Conservation (phyloP, 2,329 filamentous ascomycete species). For the Trichoderma citrinoviride region DNA sequence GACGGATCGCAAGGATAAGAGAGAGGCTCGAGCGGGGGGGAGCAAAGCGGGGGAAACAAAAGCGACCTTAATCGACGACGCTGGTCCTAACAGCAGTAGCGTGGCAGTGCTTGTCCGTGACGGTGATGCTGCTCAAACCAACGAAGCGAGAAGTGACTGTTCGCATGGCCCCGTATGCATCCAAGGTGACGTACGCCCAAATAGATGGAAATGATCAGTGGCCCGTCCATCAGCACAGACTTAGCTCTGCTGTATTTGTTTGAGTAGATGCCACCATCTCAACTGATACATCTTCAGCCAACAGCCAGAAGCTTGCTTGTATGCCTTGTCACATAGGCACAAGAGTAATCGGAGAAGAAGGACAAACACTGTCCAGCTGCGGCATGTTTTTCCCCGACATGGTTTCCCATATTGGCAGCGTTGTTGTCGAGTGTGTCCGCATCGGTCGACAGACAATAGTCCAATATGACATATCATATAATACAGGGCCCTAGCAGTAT, state of each 20-base stretch:
- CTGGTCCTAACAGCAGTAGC: background rate
- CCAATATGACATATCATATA: background rate
- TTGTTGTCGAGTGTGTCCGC: constrained; percentile 4
- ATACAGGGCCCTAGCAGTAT: background rate
- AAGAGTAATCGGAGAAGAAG: background rate
- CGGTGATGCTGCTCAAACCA: background rate
- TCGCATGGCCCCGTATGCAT: background rate
- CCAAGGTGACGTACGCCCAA: background rate
- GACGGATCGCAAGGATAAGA: background rate
- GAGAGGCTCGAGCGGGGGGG: background rate
- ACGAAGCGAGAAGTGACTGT: background rate
- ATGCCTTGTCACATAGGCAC: background rate
- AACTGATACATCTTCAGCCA: constrained; percentile 1
- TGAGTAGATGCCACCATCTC: background rate
- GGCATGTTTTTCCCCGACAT: background rate
- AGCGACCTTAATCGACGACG: background rate
- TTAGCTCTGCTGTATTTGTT: constrained; percentile 3
- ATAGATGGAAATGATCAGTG: background rate
- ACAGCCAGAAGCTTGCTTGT: background rate
- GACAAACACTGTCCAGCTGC: background rate
- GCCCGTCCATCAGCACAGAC: background rate
- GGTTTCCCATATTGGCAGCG: background rate
- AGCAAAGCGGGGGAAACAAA: background rate
- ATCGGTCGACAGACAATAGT: background rate
- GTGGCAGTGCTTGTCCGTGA: background rate